Percentiles rank a stretch among this genome's conserved stretches.
phyloP scores from a whole-genome alignment of 2,329 filamentous ascomycete species.

The Cryphonectria naterciae region DNA sequence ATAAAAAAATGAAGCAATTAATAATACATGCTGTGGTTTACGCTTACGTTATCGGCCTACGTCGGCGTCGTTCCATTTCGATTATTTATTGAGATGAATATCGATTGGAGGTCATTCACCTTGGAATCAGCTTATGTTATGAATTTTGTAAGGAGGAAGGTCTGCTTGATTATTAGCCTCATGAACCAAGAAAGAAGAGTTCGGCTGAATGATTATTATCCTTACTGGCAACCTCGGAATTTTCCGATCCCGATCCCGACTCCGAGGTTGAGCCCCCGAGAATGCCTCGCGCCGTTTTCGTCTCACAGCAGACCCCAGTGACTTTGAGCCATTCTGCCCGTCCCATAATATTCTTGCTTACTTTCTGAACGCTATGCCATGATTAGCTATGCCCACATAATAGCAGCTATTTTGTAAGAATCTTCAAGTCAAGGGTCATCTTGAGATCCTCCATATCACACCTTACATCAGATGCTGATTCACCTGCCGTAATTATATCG shows the following conservation, averaged over 20 bases:
- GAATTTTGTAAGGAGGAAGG: neutral
- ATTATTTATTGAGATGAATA: neutral
- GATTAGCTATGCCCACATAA: too few relatives aligned
- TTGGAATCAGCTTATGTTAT: neutral
- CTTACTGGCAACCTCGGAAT: neutral
- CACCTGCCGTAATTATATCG: too few relatives aligned
- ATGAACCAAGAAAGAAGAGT: neutral
- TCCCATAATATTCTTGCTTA: neutral
- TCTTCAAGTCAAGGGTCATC: too few relatives aligned
- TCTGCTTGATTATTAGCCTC: neutral
- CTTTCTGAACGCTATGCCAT: too few relatives aligned
- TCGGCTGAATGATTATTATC: neutral
- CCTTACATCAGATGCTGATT: too few relatives aligned
- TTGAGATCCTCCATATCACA: too few relatives aligned
- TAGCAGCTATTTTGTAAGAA: too few relatives aligned
- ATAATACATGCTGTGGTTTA: neutral
- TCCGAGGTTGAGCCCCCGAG: neutral
- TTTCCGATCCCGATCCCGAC: constrained; percentile 13
- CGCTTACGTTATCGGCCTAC: constrained; percentile 22
- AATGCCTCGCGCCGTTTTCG: neutral
- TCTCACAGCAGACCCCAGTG: too few relatives aligned
- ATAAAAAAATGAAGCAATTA: too few relatives aligned
- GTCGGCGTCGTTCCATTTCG: constrained; percentile 29
- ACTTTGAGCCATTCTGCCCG: neutral
- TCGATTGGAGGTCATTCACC: neutral